Conservation (phyloP, 2,329 filamentous ascomycete genomes). For the Diplodia mutila region DNA sequence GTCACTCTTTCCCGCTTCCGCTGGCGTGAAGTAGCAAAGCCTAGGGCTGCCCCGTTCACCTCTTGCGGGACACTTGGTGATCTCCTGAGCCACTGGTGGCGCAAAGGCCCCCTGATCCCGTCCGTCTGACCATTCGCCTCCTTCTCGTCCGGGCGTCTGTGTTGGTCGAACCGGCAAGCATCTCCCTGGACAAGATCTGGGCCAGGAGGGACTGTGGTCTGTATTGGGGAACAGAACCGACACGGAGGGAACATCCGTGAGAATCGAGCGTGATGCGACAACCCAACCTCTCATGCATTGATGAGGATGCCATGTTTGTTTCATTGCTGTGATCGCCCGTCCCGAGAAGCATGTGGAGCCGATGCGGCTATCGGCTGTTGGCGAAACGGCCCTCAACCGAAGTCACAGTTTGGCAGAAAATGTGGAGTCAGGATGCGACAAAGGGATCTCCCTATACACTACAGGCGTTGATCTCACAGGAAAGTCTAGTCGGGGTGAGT, state of each 20-base stretch:
- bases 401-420: not conserved
- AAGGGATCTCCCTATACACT: not conserved
- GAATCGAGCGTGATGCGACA: not conserved
- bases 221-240: not conserved
- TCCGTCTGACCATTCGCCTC: not conserved
- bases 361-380: not conserved
- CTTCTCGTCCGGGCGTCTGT: not conserved
- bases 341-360: conserved; percentile 8
- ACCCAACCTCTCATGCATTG: not conserved
- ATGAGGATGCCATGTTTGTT: not conserved
- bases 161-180: not conserved
- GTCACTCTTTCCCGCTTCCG: not conserved
- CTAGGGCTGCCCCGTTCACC: conserved; percentile 6
- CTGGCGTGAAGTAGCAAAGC: not conserved
- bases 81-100: conserved; percentile 9
- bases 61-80: conserved; percentile 9
- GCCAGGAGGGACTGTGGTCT: not conserved
- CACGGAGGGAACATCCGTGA: not conserved
- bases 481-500: not conserved
- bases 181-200: conserved; percentile 1
- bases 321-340: conserved; percentile 7
- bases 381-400: conserved; percentile 5
- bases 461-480: not conserved
- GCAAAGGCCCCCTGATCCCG: not conserved
- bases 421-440: conserved; percentile 2